Conservation (phyloP, 306 rosid genomes). For the Phaseolus lunatus region DNA sequence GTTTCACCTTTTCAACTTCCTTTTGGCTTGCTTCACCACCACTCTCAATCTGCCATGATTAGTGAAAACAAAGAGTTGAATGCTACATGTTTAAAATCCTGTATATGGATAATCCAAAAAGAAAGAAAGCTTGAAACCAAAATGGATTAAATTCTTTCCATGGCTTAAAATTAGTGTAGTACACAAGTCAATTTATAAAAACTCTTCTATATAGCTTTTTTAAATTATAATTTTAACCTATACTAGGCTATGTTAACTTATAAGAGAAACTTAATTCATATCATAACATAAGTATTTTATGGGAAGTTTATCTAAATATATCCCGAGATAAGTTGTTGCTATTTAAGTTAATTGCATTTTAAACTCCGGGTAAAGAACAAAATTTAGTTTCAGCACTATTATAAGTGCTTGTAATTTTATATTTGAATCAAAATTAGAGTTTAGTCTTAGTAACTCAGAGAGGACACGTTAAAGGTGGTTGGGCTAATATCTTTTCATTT, state of each 20-base stretch:
- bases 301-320: too few species aligned
- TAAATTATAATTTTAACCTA: too few species aligned
- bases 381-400: neutral
- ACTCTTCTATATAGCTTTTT: too few species aligned
- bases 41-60: neutral
- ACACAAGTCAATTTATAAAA: too few species aligned
- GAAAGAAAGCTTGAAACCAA: too few species aligned
- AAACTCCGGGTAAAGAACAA: neutral
- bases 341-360: neutral
- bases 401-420: neutral
- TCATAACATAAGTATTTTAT: too few species aligned
- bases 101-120: too few species aligned
- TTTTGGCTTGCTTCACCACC: neutral
- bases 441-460: neutral
- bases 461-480: neutral
- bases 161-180: too few species aligned
- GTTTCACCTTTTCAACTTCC: conserved; percentile 36
- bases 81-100: neutral
- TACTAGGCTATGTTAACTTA: too few species aligned
- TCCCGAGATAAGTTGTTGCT: neutral
- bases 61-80: neutral
- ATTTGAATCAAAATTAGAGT: neutral
- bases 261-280: too few species aligned
- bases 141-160: too few species aligned
- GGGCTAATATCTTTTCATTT: conserved; percentile 10